Evolutionary conservation across 345 rosid species (phyloP).

Genomic region (Populus euphratica): DNA sequence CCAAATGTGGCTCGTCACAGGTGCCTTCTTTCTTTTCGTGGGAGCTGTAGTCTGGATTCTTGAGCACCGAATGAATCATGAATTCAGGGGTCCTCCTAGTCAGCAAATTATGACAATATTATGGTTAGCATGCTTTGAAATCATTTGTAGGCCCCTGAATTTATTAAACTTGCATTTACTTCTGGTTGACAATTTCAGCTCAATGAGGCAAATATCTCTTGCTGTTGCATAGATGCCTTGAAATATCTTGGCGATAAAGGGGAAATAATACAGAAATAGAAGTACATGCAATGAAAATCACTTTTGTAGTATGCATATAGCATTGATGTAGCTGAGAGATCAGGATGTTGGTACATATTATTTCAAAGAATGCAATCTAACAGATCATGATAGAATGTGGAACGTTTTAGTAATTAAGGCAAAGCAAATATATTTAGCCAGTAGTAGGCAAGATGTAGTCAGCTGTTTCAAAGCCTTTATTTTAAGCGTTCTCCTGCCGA

Average conservation of each 20-base stretch:
- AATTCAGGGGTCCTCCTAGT: slow-evolving; percentile 87
- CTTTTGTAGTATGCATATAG: background rate
- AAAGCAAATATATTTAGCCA: too few relatives aligned
- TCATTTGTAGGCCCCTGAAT: background rate
- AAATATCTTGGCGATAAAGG: background rate
- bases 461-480: background rate
- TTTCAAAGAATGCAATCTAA: background rate
- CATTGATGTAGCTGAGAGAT: background rate
- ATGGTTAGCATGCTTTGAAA: slow-evolving; percentile 50
- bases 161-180: background rate
- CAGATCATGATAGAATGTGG: background rate
- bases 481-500: background rate
- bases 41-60: slow-evolving; percentile 97
- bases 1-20: slow-evolving; percentile 90
- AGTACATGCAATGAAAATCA: background rate
- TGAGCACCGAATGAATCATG: slow-evolving; percentile 77
- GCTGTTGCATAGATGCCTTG: background rate
- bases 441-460: background rate
- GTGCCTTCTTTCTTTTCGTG: slow-evolving; percentile 67
- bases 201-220: background rate
- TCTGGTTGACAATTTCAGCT: background rate
- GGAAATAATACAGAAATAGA: background rate
- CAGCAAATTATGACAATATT: slow-evolving; percentile 72
- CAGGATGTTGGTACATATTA: too few relatives aligned
- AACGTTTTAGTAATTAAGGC: background rate